Percentiles rank a stretch among this genome's conserved stretches.
Evolutionary conservation across 371 early-diverging fungal species (phyloP).

Genomic region (Dichotomocladium elegans): DNA sequence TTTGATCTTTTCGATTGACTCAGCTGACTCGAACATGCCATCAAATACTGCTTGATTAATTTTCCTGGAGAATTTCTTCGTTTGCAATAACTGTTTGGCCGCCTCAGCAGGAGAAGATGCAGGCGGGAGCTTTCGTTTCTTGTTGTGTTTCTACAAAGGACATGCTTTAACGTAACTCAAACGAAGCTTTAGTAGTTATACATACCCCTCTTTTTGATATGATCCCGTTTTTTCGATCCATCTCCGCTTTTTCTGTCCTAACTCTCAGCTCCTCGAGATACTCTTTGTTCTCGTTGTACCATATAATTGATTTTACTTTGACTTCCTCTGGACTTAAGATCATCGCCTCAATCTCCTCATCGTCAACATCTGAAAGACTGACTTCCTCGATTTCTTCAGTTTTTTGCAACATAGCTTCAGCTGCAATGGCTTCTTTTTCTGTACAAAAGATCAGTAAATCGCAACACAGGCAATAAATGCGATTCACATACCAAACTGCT

Average conservation of each 20-base stretch:
- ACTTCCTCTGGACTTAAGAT: slow-evolving; percentile 76
- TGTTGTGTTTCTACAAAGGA: slow-evolving; percentile 18
- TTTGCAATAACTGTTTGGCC: slow-evolving; percentile 65
- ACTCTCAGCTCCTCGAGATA: slow-evolving; percentile 77
- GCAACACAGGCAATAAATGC: too few species aligned
- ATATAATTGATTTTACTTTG: slow-evolving; percentile 71
- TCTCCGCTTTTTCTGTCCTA: slow-evolving; percentile 33
- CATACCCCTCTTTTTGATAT: slow-evolving; percentile 38
- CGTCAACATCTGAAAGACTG: slow-evolving; percentile 66
- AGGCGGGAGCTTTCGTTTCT: slow-evolving; percentile 27
- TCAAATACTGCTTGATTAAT: slow-evolving; percentile 86
- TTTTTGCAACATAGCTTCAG: neutral
- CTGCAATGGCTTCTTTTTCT: slow-evolving; percentile 20
- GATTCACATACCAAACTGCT: slow-evolving; percentile 35
- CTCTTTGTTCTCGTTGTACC: slow-evolving; percentile 85
- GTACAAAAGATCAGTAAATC: slow-evolving; percentile 8
- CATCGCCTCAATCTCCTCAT: slow-evolving; percentile 71
- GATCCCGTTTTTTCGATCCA: slow-evolving; percentile 51
- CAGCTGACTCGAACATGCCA: slow-evolving; percentile 63
- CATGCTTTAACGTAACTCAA: neutral
- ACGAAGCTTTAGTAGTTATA: neutral
- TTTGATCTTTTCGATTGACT: slow-evolving; percentile 43
- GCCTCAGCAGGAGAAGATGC: slow-evolving; percentile 69
- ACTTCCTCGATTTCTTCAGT: slow-evolving; percentile 17
- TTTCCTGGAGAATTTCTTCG: slow-evolving; percentile 80